A percentile compares a stretch with the other conserved stretches of the same genome.
phyloP scores from a whole-genome alignment of 2,329 filamentous ascomycete species.

The Monilinia vaccinii-corymbosi region DNA sequence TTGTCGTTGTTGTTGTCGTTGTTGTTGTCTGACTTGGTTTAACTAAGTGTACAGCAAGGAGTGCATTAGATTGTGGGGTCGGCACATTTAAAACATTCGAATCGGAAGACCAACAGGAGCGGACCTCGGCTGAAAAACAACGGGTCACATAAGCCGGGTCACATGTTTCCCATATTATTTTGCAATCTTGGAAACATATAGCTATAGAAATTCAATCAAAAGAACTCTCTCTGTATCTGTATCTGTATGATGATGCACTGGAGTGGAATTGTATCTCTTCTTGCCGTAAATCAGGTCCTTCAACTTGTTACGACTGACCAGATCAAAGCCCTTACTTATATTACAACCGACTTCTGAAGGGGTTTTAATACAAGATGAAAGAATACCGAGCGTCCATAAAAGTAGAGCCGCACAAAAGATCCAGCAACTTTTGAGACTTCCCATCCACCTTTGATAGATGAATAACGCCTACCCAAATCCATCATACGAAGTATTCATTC shows the following conservation, averaged over 20 bases:
- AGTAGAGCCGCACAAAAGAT: conserved; percentile 9
- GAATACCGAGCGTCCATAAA: conserved; percentile 12
- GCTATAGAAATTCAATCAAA: background rate
- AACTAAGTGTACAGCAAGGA: background rate
- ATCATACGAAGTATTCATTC: conserved; percentile 12
- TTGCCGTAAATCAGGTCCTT: conserved; percentile 18
- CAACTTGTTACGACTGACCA: conserved; percentile 10
- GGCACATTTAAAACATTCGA: background rate
- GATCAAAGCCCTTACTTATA: conserved; percentile 22
- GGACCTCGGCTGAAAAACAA: background rate
- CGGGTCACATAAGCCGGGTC: background rate
- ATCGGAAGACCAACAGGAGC: too few relatives aligned
- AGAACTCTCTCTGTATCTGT: background rate
- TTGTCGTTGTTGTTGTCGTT: background rate
- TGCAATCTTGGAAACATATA: background rate
- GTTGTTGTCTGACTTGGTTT: background rate
- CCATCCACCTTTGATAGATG: conserved; percentile 6
- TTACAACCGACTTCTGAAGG: conserved; percentile 19
- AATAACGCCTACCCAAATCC: conserved; percentile 8
- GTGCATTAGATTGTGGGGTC: conserved; percentile 2
- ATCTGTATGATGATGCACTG: conserved; percentile 1
- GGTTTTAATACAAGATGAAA: conserved; percentile 22
- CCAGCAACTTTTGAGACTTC: conserved; percentile 22
- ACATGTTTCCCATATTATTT: background rate
- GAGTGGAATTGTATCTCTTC: conserved; percentile 2